A percentile compares a stretch with the other conserved stretches of the same genome.
These are phyloP conservation scores for Candida tibetensis DNA, from an alignment of 805 yeast species.

Conservation along the genomic window DNA sequence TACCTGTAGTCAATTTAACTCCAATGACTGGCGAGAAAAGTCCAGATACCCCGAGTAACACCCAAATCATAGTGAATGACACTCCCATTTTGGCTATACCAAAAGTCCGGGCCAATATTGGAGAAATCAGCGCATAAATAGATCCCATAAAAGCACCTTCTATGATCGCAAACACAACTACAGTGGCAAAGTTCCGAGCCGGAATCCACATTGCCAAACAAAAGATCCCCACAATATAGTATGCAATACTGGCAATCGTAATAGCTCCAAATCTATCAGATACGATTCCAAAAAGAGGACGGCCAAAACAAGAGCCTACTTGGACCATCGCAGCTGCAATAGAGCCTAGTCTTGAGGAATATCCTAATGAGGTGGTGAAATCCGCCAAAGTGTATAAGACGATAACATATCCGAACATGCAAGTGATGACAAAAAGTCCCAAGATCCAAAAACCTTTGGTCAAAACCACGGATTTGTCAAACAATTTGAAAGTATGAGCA, in stretches of 20 bases:
- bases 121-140: constrained; percentile 18
- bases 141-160: constrained; percentile 22
- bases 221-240: constrained; percentile 15
- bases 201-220: constrained; percentile 26
- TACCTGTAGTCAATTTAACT: constrained; percentile 15
- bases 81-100: constrained; percentile 20
- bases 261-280: constrained; percentile 17
- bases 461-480: constrained; percentile 12
- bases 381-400: constrained; percentile 24
- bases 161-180: constrained; percentile 13
- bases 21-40: constrained; percentile 25
- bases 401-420: constrained; percentile 25
- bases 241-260: constrained; percentile 15
- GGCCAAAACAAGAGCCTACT: constrained; percentile 18
- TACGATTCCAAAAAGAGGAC: constrained; percentile 20
- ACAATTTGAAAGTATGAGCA: constrained; percentile 11
- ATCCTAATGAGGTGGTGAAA: constrained; percentile 21
- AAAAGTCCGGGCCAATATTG: constrained; percentile 17
- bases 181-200: constrained; percentile 18
- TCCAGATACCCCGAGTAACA: constrained; percentile 18
- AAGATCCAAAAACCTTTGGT: constrained; percentile 17
- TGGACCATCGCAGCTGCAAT: constrained; percentile 25
- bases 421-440: constrained; percentile 15
- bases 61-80: constrained; percentile 21
- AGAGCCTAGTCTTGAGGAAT: constrained; percentile 21